Evolutionary conservation across 352 stramenopile species (phyloP).

Genomic region (Pythium insidiosum): DNA sequence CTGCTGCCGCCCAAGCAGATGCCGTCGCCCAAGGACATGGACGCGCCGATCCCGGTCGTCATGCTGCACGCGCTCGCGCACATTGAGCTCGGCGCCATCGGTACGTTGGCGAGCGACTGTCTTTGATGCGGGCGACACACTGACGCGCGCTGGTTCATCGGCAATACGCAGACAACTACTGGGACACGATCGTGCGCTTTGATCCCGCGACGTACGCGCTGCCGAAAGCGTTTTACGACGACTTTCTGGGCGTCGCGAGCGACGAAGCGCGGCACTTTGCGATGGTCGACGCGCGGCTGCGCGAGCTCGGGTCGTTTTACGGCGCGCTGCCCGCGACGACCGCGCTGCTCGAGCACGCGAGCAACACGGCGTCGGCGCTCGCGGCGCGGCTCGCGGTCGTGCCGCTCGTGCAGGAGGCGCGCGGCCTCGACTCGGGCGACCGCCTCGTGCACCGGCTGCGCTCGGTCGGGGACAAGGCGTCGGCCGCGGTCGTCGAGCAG

Average conservation of each 20-base stretch:
- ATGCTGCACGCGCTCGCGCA: slow-evolving; percentile 82
- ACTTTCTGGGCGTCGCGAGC: slow-evolving; percentile 60
- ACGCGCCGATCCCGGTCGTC: slow-evolving; percentile 49
- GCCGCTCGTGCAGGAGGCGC: slow-evolving; percentile 74
- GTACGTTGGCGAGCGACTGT: slow-evolving; percentile 5
- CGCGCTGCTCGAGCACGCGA: slow-evolving; percentile 62
- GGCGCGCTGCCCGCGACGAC: slow-evolving; percentile 53
- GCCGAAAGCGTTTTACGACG: slow-evolving; percentile 55
- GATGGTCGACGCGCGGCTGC: slow-evolving; percentile 61
- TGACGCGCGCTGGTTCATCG: not conserved
- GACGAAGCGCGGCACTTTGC: slow-evolving; percentile 78
- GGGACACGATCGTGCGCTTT: slow-evolving; percentile 81
- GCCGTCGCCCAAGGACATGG: slow-evolving; percentile 57
- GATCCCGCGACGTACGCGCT: slow-evolving; percentile 39
- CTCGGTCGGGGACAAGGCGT: slow-evolving; percentile 60
- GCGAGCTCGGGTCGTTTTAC: slow-evolving; percentile 55
- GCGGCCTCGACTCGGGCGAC: slow-evolving; percentile 69
- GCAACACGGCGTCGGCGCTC: slow-evolving; percentile 59
- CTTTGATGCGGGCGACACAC: not conserved
- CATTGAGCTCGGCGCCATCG: slow-evolving; percentile 78
- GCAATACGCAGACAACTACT: slow-evolving; percentile 65
- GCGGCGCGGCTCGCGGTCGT: slow-evolving; percentile 70
- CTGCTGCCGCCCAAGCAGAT: slow-evolving; percentile 66
- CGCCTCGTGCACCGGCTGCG: slow-evolving; percentile 64
- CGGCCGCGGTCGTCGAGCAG: slow-evolving; percentile 55